phyloP scores from a whole-genome alignment of 1,284 basidiomycete species.

The Phellopilus nigrolimitatus region DNA sequence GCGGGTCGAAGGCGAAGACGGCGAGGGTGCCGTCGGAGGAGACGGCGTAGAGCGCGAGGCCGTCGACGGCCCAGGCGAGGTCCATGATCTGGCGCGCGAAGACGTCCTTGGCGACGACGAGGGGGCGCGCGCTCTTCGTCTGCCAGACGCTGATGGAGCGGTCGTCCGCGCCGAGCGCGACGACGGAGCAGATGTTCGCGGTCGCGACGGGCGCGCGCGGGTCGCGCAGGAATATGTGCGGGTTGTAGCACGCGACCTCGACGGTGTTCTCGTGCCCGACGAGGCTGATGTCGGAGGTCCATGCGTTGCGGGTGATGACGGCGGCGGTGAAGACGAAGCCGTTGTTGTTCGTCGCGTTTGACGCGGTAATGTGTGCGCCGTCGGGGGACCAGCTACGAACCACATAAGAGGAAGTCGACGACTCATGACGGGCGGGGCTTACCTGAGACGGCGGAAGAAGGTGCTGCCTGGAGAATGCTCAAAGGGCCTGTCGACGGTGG shows the following conservation, averaged over 20 bases:
- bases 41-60: constrained; percentile 87
- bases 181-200: constrained; percentile 77
- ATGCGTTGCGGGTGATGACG: constrained; percentile 83
- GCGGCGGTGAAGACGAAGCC: constrained; percentile 97
- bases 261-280: constrained; percentile 98
- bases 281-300: constrained; percentile 87
- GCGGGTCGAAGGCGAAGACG: constrained; percentile 76
- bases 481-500: constrained; percentile 85
- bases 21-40: constrained; percentile 95
- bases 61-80: constrained; percentile 89
- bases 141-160: constrained; percentile 89
- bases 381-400: constrained; percentile 90
- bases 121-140: constrained; percentile 82
- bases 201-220: constrained; percentile 58
- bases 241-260: constrained; percentile 93
- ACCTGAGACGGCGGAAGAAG: constrained; percentile 92
- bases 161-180: constrained; percentile 90
- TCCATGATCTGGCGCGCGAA: constrained; percentile 96
- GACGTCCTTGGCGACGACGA: constrained; percentile 90
- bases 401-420: background rate
- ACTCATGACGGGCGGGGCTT: constrained; percentile 23
- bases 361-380: constrained; percentile 95
- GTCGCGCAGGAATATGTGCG: constrained; percentile 84
- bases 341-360: constrained; percentile 93
- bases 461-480: constrained; percentile 91